Evolutionary conservation across 345 rosid genomes (phyloP).

Genomic region (Brassica napus): DNA sequence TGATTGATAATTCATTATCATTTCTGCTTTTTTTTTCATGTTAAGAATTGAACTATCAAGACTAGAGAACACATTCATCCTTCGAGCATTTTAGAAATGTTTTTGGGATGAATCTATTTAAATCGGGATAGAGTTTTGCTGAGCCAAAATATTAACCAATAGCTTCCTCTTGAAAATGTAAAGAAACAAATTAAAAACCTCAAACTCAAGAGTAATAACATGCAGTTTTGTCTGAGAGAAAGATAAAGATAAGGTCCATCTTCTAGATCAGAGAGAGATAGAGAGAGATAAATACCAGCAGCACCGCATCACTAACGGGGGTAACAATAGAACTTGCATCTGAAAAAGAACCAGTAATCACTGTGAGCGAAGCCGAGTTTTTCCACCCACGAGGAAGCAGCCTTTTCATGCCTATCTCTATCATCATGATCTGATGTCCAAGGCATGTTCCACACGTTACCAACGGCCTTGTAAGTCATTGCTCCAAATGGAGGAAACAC

Average conservation of each 20-base stretch:
- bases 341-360: slow-evolving; percentile 49
- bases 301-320: not conserved
- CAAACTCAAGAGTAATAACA: not conserved
- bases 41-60: not conserved
- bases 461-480: slow-evolving; percentile 42
- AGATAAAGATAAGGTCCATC: not conserved
- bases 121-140: not conserved
- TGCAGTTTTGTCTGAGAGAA: not conserved
- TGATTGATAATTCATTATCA: not conserved
- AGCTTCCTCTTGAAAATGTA: not conserved
- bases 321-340: not conserved
- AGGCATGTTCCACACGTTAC: slow-evolving; percentile 42
- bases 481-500: slow-evolving; percentile 44
- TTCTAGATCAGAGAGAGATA: not conserved
- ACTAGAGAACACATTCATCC: not conserved
- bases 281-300: not conserved
- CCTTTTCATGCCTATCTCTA: slow-evolving; percentile 1
- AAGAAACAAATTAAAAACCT: not conserved
- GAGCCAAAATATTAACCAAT: not conserved
- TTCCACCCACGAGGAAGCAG: slow-evolving; percentile 44
- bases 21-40: not conserved
- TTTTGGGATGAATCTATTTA: not conserved
- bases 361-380: slow-evolving; percentile 40
- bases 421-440: slow-evolving; percentile 23
- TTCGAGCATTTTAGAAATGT: not conserved